phyloP scores from a whole-genome alignment of 2,329 filamentous ascomycete genomes.

The Aspergillus spinulosporus region DNA sequence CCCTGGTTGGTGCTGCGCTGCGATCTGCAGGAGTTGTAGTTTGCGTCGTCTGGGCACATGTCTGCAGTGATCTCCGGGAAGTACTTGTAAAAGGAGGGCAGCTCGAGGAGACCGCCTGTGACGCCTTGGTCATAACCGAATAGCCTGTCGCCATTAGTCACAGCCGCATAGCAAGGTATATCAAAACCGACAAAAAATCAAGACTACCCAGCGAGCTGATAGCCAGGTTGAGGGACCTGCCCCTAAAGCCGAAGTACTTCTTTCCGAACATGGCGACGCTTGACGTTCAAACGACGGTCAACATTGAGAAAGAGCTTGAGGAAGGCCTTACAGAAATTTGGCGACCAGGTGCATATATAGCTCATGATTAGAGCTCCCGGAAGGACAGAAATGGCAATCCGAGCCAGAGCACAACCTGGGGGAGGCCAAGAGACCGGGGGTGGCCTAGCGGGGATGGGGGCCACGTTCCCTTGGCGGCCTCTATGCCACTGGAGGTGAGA shows the following conservation, averaged over 20 bases:
- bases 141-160: conserved; percentile 24
- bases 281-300: conserved; percentile 13
- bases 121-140: conserved; percentile 46
- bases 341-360: conserved; percentile 27
- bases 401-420: conserved; percentile 18
- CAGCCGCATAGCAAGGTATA: no score
- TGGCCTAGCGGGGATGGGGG: conserved; percentile 20
- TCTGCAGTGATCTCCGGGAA: conserved; percentile 38
- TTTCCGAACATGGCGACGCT: conserved; percentile 29
- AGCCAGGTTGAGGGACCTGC: conserved; percentile 33
- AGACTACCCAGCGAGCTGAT: conserved; percentile 47
- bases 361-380: conserved; percentile 16
- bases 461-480: conserved; percentile 4
- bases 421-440: conserved; percentile 29
- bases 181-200: conserved; percentile 35
- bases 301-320: neutral
- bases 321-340: conserved; percentile 6
- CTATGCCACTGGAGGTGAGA: neutral
- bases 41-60: conserved; percentile 6
- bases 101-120: conserved; percentile 45
- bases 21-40: conserved; percentile 5
- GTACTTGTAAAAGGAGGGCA: conserved; percentile 41
- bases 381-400: conserved; percentile 29
- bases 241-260: conserved; percentile 31
- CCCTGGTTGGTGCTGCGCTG: conserved; percentile 32